Conservation (phyloP, 2,329 filamentous ascomycete species). For the Blastomyces percursus region DNA sequence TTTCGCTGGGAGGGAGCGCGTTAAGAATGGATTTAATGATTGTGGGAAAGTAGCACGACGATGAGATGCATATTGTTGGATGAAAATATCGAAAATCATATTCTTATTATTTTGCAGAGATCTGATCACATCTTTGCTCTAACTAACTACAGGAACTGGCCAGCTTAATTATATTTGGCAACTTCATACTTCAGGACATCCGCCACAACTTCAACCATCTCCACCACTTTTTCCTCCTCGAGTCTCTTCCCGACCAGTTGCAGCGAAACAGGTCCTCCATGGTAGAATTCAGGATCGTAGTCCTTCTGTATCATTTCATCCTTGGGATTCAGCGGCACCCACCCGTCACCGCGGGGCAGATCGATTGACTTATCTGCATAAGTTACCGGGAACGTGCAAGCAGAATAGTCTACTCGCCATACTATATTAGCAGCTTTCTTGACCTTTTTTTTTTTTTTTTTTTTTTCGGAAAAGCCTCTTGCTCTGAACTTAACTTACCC, state of each 20-base stretch:
- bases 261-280: conserved; percentile 22
- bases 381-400: conserved; percentile 16
- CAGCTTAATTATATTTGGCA: neutral
- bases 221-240: conserved; percentile 26
- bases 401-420: conserved; percentile 17
- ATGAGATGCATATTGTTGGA: no score
- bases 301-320: conserved; percentile 21
- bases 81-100: neutral
- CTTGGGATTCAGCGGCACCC: conserved; percentile 24
- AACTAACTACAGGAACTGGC: no score
- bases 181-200: conserved; percentile 14
- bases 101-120: no score
- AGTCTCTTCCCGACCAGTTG: conserved; percentile 20
- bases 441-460: no score
- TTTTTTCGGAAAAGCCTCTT: neutral
- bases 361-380: conserved; percentile 16
- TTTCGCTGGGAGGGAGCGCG: neutral
- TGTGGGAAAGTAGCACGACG: no score
- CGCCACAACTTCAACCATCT: conserved; percentile 29
- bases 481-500: conserved; percentile 13
- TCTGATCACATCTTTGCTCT: no score
- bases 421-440: neutral
- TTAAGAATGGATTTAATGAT: no score
- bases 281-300: conserved; percentile 22
- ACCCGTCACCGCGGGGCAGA: conserved; percentile 11